phyloP scores from a whole-genome alignment of 495 filamentous ascomycete genomes.

The Penicillium cinerascens region DNA sequence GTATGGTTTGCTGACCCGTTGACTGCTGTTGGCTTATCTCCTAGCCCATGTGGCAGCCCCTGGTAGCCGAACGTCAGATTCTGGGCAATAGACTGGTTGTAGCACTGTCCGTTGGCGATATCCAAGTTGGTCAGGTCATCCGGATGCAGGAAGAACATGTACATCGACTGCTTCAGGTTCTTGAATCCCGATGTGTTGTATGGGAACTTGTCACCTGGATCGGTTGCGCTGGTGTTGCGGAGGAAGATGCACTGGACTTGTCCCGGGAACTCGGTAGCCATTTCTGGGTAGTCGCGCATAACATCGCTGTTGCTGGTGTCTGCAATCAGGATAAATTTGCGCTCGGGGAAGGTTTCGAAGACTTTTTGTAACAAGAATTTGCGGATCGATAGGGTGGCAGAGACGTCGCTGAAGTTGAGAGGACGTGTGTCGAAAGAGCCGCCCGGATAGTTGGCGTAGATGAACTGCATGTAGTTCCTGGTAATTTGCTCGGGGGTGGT shows the following conservation, averaged over 20 bases:
- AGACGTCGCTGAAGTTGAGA: conserved; percentile 72
- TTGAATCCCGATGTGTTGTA: conserved; percentile 73
- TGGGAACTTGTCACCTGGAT: conserved; percentile 58
- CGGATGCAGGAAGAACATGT: conserved; percentile 74
- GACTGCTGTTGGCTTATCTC: not conserved
- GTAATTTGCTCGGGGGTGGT: conserved; percentile 80
- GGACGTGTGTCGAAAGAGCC: conserved; percentile 74
- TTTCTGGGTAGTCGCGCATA: conserved; percentile 68
- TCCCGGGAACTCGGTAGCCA: conserved; percentile 59
- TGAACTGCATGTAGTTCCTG: conserved; percentile 76
- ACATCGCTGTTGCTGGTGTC: conserved; percentile 78
- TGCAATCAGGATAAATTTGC: conserved; percentile 71
- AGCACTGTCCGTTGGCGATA: conserved; percentile 65
- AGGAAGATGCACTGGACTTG: conserved; percentile 78
- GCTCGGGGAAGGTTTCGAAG: conserved; percentile 70
- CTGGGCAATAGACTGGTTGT: conserved; percentile 59
- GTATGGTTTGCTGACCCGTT: conserved; percentile 9
- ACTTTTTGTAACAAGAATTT: conserved; percentile 63
- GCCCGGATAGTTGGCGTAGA: conserved; percentile 67
- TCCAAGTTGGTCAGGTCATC: conserved; percentile 67
- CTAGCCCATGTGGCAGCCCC: conserved; percentile 46
- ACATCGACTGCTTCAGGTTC: conserved; percentile 55
- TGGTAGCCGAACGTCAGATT: conserved; percentile 69
- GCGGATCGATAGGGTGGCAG: conserved; percentile 66
- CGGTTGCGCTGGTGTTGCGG: conserved; percentile 68